These are phyloP conservation scores for Mortierella sp. DNA, from an alignment of 371 early-diverging fungal genomes.

Conservation along the genomic window DNA sequence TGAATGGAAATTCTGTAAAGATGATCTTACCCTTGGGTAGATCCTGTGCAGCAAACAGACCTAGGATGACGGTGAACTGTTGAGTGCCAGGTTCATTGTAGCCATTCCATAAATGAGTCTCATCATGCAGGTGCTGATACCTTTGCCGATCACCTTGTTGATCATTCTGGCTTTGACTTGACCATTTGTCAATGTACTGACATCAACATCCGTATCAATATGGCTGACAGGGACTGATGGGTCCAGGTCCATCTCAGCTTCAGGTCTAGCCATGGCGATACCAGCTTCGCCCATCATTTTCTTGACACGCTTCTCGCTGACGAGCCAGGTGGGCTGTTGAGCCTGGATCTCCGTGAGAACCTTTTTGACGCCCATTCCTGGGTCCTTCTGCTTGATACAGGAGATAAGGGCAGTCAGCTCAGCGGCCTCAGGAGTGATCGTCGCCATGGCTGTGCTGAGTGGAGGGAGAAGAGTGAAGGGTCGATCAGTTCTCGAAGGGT, in stretches of 20 bases:
- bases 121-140: slow-evolving; percentile 8
- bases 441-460: slow-evolving; percentile 24
- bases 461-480: background rate
- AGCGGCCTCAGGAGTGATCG: slow-evolving; percentile 49
- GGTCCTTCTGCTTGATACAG: slow-evolving; percentile 60
- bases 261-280: slow-evolving; percentile 53
- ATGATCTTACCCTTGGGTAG: slow-evolving; percentile 63
- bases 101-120: background rate
- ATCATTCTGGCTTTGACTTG: slow-evolving; percentile 62
- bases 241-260: slow-evolving; percentile 63
- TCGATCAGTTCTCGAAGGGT: too few species aligned
- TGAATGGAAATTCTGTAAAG: slow-evolving; percentile 70
- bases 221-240: slow-evolving; percentile 71
- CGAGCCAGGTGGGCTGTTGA: slow-evolving; percentile 67
- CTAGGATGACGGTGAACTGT: slow-evolving; percentile 19
- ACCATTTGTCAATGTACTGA: slow-evolving; percentile 52
- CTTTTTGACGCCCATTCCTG: slow-evolving; percentile 68
- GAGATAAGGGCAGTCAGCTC: slow-evolving; percentile 56
- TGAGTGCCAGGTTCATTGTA: too few species aligned
- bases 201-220: slow-evolving; percentile 67
- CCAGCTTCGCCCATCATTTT: slow-evolving; percentile 69
- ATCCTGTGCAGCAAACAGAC: slow-evolving; percentile 69
- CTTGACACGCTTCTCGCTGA: slow-evolving; percentile 75
- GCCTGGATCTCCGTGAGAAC: slow-evolving; percentile 58
- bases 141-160: slow-evolving; percentile 69